Conservation (phyloP, 2,329 filamentous ascomycete species). For the Conoideocrella luteorostrata region DNA sequence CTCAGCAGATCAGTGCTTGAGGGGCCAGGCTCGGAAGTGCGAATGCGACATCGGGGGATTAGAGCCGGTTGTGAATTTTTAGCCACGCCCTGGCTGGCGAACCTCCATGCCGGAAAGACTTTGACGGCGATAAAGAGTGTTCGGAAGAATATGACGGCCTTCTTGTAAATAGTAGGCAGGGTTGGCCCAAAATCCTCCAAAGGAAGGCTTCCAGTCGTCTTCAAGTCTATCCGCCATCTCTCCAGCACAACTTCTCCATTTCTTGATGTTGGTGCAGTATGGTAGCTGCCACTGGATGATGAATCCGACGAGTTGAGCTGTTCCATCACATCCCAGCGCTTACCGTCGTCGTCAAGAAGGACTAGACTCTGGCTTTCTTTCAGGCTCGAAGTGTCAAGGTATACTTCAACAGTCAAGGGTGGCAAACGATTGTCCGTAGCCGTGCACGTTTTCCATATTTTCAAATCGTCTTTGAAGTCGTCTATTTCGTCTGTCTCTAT, state of each 20-base stretch:
- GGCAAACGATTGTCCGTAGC: slow-evolving; percentile 71
- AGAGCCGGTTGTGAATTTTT: slow-evolving; percentile 64
- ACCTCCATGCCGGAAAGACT: slow-evolving; percentile 80
- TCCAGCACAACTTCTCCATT: slow-evolving; percentile 77
- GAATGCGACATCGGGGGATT: slow-evolving; percentile 73
- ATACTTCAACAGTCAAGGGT: slow-evolving; percentile 84
- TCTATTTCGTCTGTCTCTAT: slow-evolving; percentile 91
- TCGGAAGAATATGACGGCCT: slow-evolving; percentile 89
- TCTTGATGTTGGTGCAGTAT: slow-evolving; percentile 34
- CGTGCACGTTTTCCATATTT: slow-evolving; percentile 74
- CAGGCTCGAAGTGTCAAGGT: slow-evolving; percentile 71
- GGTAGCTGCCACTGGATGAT: slow-evolving; percentile 39
- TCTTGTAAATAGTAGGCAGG: slow-evolving; percentile 91
- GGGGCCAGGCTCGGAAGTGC: slow-evolving; percentile 51
- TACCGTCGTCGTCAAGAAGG: slow-evolving; percentile 79
- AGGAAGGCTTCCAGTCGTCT: slow-evolving; percentile 41
- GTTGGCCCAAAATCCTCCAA: slow-evolving; percentile 53
- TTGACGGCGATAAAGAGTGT: slow-evolving; percentile 78
- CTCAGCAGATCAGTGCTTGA: slow-evolving; percentile 59
- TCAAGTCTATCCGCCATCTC: slow-evolving; percentile 82
- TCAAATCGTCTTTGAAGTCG: slow-evolving; percentile 73
- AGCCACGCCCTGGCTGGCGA: slow-evolving; percentile 64
- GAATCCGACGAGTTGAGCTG: slow-evolving; percentile 62
- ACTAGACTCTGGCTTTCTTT: slow-evolving; percentile 83
- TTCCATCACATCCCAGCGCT: slow-evolving; percentile 87